A percentile compares a stretch with the other conserved stretches of the same genome.
These are phyloP conservation scores for Nephromyces sp. DNA, from an alignment of 169 alveolate genomes.

Conservation along the genomic window DNA sequence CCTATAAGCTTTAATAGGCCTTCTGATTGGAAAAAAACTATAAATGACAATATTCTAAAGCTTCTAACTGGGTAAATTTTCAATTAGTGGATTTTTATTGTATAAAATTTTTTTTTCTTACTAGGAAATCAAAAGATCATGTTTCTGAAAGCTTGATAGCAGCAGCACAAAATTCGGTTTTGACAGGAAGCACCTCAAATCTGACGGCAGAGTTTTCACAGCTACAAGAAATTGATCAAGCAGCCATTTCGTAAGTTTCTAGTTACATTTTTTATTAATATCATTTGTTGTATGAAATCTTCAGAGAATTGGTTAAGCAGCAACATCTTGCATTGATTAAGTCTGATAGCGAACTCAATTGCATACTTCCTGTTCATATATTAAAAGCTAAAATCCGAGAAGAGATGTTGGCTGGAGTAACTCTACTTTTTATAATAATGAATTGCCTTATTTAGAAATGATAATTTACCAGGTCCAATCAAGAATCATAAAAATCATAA, in stretches of 20 bases:
- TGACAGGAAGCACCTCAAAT: not conserved
- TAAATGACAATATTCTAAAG: not conserved
- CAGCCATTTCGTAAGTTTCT: not conserved
- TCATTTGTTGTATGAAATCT: not conserved
- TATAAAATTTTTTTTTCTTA: not conserved
- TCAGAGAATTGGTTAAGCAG: not conserved
- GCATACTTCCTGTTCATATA: not conserved
- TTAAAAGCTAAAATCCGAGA: not conserved
- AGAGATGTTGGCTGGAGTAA: not conserved
- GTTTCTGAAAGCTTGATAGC: not conserved
- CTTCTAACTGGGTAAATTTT: not conserved
- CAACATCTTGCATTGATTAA: not conserved
- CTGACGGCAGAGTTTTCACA: not conserved
- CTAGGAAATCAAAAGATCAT: not conserved
- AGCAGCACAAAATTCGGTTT: not conserved
- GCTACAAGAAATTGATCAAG: not conserved
- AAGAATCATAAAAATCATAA: slow-evolving; percentile 2
- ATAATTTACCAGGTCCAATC: slow-evolving; percentile 10
- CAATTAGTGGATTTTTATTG: not conserved
- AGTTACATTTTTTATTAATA: not conserved
- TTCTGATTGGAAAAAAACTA: slow-evolving; percentile 18
- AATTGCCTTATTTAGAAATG: not conserved
- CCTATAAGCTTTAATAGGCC: slow-evolving; percentile 20
- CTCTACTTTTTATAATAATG: not conserved
- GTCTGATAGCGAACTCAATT: not conserved